Evolutionary conservation across 345 rosid species (phyloP), one percentile per base, ranked within the genome.

Genomic region (Firmiana major): DNA sequence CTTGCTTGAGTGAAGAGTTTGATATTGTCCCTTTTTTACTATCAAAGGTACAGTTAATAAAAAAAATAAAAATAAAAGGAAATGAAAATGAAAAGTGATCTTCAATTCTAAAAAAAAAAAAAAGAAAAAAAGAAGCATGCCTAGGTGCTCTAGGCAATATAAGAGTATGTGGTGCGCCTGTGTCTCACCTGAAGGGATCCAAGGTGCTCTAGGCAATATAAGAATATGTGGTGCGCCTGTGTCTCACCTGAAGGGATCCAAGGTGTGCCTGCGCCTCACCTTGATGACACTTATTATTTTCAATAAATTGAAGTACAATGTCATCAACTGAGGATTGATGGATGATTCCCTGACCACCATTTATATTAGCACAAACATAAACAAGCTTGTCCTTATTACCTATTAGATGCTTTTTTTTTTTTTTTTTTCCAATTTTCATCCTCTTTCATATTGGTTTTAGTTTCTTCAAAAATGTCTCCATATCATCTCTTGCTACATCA

Each of bases 381-480:
- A n/a, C 19, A 40, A 67, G 71, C 10, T 22, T 67, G 16, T 21
- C 2, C 24, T 66, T 12, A 19, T 43, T 67, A 11, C 31, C 21
- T 10, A 22, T 43, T n/a, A n/a, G n/a, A n/a, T n/a, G n/a, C n/a
- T n/a, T n/a, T n/a, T n/a, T n/a, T n/a, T n/a, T n/a, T n/a, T n/a
- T n/a, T n/a, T n/a, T n/a, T 68, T 24, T 45, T 67, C 53, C 55
- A 45, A 24, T 67, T 67, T 43, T 45, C 65, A 24, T 45, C 54
- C 73, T 45, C 55, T 64, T 42, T 66, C 53, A 42, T 21, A 16
- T 49, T 70, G 40, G 59, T 49, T 49, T 70, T 48, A 70, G 16
- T 38, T 70, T 70, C 59, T 70, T 28, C 24, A 70, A 9, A 51
- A 70, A 70, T 70, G 58, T 48, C 22, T 70, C 42, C 38, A 17